A percentile compares a stretch with the other conserved stretches of the same genome.
Conservation (phyloP, 2,329 filamentous ascomycete species). For the Pseudogymnoascus pannorum region DNA sequence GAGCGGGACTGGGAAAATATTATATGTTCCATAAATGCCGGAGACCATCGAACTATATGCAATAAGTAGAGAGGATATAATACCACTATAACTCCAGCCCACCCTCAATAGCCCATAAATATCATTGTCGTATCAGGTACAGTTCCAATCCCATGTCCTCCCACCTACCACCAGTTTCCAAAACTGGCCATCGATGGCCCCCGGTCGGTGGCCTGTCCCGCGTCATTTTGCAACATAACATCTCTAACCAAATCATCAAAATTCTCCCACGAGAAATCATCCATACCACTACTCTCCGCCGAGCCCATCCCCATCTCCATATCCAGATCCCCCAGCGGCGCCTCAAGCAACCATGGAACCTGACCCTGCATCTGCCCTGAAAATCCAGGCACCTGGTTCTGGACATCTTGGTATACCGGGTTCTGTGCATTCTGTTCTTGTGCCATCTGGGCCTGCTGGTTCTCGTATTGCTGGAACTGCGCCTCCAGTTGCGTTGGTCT, state of each 20-base stretch:
- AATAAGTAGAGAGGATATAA: slow-evolving; percentile 3
- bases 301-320: slow-evolving; percentile 21
- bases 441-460: slow-evolving; percentile 14
- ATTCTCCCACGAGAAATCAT: slow-evolving; percentile 27
- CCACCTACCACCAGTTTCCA: slow-evolving; percentile 25
- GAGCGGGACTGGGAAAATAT: neutral
- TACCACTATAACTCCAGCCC: neutral
- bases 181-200: slow-evolving; percentile 21
- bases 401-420: neutral
- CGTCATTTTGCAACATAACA: slow-evolving; percentile 23
- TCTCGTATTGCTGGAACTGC: slow-evolving; percentile 6
- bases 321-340: slow-evolving; percentile 22
- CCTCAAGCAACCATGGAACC: slow-evolving; percentile 24
- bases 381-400: neutral
- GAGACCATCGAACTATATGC: neutral
- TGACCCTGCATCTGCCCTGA: neutral
- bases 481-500: neutral
- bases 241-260: slow-evolving; percentile 32
- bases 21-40: neutral
- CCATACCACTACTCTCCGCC: slow-evolving; percentile 15
- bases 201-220: slow-evolving; percentile 12
- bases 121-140: neutral
- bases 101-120: neutral
- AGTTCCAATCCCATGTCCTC: neutral
- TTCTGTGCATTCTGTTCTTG: slow-evolving; percentile 2